Evolutionary conservation across 495 filamentous ascomycete genomes (phyloP), one percentile per base, ranked within the genome.

Genomic region (Arthonia radiata): DNA sequence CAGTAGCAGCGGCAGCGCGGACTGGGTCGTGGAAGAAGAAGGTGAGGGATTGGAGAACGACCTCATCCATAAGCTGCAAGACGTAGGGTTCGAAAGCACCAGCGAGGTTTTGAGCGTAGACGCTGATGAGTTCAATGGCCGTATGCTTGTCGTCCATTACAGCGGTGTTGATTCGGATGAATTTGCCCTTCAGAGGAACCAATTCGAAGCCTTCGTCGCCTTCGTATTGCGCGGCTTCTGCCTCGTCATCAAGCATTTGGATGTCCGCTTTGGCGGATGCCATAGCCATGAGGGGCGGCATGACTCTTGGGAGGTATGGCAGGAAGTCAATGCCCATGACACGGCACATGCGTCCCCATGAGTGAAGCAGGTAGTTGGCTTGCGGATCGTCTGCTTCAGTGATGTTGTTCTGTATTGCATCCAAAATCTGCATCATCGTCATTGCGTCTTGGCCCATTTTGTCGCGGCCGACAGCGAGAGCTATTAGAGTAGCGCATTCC

Each of bases 21-120:
- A 94, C 89, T 1, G 86, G 81, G 48, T 99, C 89, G 46, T 94
- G 90, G 64, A 99, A 99, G 59, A 99, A 94, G 62, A 94, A 99
- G 3, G 78, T 74, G 13, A 99, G 62, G 1, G 89, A 80, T 13
- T 89, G 83, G 17, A 99, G 52, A 4, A 82, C 80, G 39, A 94
- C 86, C 47, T 89, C 86, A 47, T 86, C 80, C 76, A 93, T 86
- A 33, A 91, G 90, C 23, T 90, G 69, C 14, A 71, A 48, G 17
- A 90, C 89, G 34, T 90, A 93, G 2, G 75, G 76, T 34, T 86
- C 81, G 42, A 99, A 94, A 16, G 75, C 70, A 3, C 61, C 76
- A 46, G 93, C 76, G 17, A 99, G 60, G 13, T 86, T 77, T 40
- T 93, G 81, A 14, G 89, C 83, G 45, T 99, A 94, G 25, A 94